A percentile compares a stretch with the other conserved stretches of the same genome.
These are phyloP conservation scores for Lachancea cidri DNA, from an alignment of 805 yeast genomes.

Conservation along the genomic window DNA sequence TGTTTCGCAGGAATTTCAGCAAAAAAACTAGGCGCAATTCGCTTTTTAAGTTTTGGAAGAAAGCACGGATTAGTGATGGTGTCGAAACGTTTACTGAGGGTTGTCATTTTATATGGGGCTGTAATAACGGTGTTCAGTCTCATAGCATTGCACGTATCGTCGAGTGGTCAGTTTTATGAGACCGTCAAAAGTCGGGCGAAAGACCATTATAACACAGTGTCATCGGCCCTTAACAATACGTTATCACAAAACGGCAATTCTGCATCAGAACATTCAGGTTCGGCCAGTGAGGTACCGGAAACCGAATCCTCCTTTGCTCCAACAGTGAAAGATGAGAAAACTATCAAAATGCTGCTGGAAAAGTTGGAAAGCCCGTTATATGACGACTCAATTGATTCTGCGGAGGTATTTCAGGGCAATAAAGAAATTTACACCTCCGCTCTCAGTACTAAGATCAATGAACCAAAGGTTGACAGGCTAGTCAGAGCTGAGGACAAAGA, in stretches of 20 bases:
- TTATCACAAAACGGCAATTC: neutral
- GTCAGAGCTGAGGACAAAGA: conserved; percentile 23
- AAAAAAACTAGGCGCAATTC: too few relatives aligned
- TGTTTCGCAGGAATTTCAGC: neutral
- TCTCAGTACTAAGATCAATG: conserved; percentile 36
- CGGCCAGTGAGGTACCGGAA: neutral
- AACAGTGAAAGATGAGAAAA: neutral
- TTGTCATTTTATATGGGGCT: neutral
- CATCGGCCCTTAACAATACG: neutral
- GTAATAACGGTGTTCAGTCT: neutral
- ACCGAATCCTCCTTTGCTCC: neutral
- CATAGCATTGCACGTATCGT: neutral
- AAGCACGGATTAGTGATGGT: neutral
- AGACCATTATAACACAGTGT: neutral
- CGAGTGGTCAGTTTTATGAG: neutral
- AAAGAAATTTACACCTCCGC: conserved; percentile 35
- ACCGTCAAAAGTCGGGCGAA: neutral
- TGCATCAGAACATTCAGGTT: neutral
- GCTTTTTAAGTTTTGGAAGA: too few relatives aligned
- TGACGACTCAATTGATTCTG: conserved; percentile 8
- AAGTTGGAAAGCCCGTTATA: conserved; percentile 22
- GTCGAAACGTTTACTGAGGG: neutral
- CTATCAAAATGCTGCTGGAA: conserved; percentile 9
- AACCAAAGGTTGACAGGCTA: conserved; percentile 43
- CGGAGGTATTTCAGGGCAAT: conserved; percentile 29